Base-by-base conservation (phyloP, 169 alveolate genomes). In the Cryptosporidium bovis region DNA sequence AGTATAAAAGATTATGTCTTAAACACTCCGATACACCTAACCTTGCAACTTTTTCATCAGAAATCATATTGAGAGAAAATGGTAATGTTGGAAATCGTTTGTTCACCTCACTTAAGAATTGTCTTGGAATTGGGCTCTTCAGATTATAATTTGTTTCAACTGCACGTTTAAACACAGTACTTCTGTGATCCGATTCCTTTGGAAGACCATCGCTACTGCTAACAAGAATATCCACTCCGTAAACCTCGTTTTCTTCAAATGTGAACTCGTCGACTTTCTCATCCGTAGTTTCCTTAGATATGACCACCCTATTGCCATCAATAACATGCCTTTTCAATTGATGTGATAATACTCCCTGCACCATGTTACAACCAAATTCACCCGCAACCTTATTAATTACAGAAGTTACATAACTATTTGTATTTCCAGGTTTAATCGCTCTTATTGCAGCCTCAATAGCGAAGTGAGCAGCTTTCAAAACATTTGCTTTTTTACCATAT, bases 11-110 rank as follows among this genome's bases (percentile, higher is more conserved):
- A 68, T 96, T 97, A 90, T 98, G 99, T 77, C 98, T 95, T 69
- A 96, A 82, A 51, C 99, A 98, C 93, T 97, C 99, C 51, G 97
- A 95, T 44, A 98, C 97, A 13, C 99, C 99, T 92, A 96, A 82
- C 82, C 92, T 27, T 2, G 92, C 91, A 18, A 92, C 94, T 58
- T 94, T 82, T 69, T 94, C 94, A 83, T 93, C 96, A 50, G 94
- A 96, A 48, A 94, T 62, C 65, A 92, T 71, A 56, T 90, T 83
- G 33, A 93, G 66, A 48, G 92, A 94, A 82, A 92, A 94, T 83
- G 95, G 99, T 92, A 90, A 91, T 87, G 60, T 92, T 84, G 82
- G 96, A 91, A 31, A 95, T 85, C 93, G 91, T 55, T 94, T 93
- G 83, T 95, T 95, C 40, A 97, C 98, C 65, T 97, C 98, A 90